Evolutionary conservation across 305 asterid genomes (phyloP).

Genomic region (Fraxinus platypoda): DNA sequence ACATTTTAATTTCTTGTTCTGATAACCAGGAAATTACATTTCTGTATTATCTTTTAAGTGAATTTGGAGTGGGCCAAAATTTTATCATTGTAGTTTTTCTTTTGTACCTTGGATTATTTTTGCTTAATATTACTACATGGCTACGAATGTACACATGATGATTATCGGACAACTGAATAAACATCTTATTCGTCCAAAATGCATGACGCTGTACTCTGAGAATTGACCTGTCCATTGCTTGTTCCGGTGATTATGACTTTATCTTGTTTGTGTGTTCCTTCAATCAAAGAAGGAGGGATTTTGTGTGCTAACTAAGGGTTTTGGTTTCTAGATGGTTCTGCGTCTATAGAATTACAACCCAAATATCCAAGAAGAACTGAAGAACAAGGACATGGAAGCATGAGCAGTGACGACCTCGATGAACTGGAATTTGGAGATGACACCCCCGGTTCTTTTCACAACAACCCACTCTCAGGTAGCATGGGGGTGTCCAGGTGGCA

Average conservation of each 20-base stretch:
- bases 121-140: background rate
- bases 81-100: background rate
- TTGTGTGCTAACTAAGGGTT: slow-evolving; percentile 13
- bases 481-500: slow-evolving; percentile 73
- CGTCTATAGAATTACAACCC: slow-evolving; percentile 76
- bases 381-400: slow-evolving; percentile 58
- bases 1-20: background rate
- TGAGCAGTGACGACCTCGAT: slow-evolving; percentile 76
- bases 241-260: background rate
- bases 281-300: background rate
- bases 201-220: background rate
- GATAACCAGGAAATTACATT: background rate
- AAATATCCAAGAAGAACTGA: slow-evolving; percentile 52
- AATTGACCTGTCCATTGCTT: background rate
- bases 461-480: slow-evolving; percentile 38
- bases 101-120: background rate
- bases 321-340: slow-evolving; percentile 75
- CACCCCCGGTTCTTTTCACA: slow-evolving; percentile 41
- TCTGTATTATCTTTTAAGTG: background rate
- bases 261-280: slow-evolving; percentile 14
- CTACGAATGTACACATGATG: background rate
- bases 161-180: background rate
- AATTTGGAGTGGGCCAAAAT: background rate
- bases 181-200: background rate
- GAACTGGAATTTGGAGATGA: slow-evolving; percentile 53